Evolutionary conservation across 2,329 filamentous ascomycete species (phyloP).

Genomic region (Colletotrichum limetticola): DNA sequence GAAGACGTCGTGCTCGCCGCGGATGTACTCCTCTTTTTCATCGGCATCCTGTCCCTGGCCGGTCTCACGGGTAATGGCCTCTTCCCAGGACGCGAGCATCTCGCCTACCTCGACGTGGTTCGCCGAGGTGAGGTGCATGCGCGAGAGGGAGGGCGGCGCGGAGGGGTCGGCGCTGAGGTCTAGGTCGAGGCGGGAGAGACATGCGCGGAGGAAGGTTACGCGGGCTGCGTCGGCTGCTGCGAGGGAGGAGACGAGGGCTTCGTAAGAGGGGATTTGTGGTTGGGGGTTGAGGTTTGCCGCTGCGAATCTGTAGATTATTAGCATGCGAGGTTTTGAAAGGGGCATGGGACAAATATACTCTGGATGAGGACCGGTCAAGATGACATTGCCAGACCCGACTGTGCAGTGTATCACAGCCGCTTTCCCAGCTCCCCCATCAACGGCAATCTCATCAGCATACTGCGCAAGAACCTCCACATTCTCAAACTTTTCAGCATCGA

Average conservation of each 20-base stretch:
- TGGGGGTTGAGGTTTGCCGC: slow-evolving; percentile 79
- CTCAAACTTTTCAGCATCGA: slow-evolving; percentile 74
- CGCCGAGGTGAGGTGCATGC: slow-evolving; percentile 81
- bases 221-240: slow-evolving; percentile 76
- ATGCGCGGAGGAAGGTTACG: slow-evolving; percentile 80
- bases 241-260: slow-evolving; percentile 73
- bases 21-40: slow-evolving; percentile 72
- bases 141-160: slow-evolving; percentile 81
- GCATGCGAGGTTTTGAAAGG: background rate
- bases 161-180: slow-evolving; percentile 76
- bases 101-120: slow-evolving; percentile 73
- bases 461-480: slow-evolving; percentile 85
- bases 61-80: slow-evolving; percentile 70
- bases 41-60: slow-evolving; percentile 50
- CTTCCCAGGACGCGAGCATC: slow-evolving; percentile 73
- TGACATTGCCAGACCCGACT: slow-evolving; percentile 80
- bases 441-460: slow-evolving; percentile 79
- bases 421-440: slow-evolving; percentile 77
- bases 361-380: slow-evolving; percentile 90
- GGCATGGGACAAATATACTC: slow-evolving; percentile 68
- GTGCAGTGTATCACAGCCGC: slow-evolving; percentile 88
- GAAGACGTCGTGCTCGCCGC: slow-evolving; percentile 86
- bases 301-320: slow-evolving; percentile 73
- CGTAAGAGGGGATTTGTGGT: slow-evolving; percentile 75
- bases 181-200: slow-evolving; percentile 84